phyloP scores from a whole-genome alignment of 148 eudicot species.

The Vaccinium corymbosum region DNA sequence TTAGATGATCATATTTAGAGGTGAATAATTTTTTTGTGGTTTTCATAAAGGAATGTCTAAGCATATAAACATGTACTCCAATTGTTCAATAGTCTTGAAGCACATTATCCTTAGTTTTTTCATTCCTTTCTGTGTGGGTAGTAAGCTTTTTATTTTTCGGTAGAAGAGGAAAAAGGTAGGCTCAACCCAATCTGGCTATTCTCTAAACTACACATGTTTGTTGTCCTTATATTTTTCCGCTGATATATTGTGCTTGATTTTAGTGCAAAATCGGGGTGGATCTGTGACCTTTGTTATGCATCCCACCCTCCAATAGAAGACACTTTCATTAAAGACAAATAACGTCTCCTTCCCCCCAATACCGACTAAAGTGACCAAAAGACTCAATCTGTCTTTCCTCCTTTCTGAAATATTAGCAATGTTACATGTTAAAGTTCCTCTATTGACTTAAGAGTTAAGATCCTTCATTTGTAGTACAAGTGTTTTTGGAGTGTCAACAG shows the following conservation, averaged over 20 bases:
- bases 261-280: background rate
- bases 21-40: background rate
- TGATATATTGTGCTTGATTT: background rate
- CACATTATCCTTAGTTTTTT: background rate
- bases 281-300: too few species aligned
- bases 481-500: conserved; percentile 96
- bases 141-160: background rate
- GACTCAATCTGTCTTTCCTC: background rate
- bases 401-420: background rate
- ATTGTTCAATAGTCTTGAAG: background rate
- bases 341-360: background rate
- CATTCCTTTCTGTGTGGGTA: background rate
- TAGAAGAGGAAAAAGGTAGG: background rate
- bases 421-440: background rate
- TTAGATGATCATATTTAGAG: background rate
- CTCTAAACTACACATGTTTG: background rate
- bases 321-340: background rate
- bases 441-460: background rate
- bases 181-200: background rate
- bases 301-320: too few species aligned
- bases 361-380: background rate
- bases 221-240: background rate
- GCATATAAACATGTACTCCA: background rate
- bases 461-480: conserved; percentile 48
- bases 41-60: background rate